Evolutionary conservation across 2,329 filamentous ascomycete genomes (phyloP).

Genomic region (Stylonectria norvegica): DNA sequence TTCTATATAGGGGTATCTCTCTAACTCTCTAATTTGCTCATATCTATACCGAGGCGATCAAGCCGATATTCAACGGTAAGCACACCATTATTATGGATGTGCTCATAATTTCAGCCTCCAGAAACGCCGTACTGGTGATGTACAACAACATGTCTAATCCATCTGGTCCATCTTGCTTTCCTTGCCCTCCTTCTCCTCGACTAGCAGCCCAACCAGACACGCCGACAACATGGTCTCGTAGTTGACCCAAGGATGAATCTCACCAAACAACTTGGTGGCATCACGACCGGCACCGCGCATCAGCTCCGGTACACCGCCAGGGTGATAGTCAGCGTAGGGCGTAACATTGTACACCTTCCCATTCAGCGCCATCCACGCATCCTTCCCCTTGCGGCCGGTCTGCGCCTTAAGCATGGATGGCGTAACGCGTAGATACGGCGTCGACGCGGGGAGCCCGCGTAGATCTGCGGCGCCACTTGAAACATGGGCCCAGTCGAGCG

Average conservation of each 20-base stretch:
- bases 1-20: slow-evolving; percentile 31
- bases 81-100: too few species aligned
- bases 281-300: slow-evolving; percentile 60
- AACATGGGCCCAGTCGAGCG: slow-evolving; percentile 91
- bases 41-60: background rate
- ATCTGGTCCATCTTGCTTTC: slow-evolving; percentile 55
- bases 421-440: slow-evolving; percentile 68
- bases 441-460: slow-evolving; percentile 54
- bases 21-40: slow-evolving; percentile 18
- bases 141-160: slow-evolving; percentile 44
- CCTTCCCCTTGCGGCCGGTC: slow-evolving; percentile 78
- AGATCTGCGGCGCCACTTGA: slow-evolving; percentile 62
- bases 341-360: slow-evolving; percentile 93
- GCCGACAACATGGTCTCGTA: slow-evolving; percentile 65
- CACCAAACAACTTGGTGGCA: slow-evolving; percentile 60
- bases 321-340: slow-evolving; percentile 86
- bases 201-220: slow-evolving; percentile 61
- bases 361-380: slow-evolving; percentile 87
- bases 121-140: slow-evolving; percentile 6
- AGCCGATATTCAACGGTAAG: too few species aligned
- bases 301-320: slow-evolving; percentile 76
- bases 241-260: slow-evolving; percentile 70
- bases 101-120: too few species aligned
- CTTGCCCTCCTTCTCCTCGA: slow-evolving; percentile 50
- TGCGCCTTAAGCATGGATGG: slow-evolving; percentile 74